phyloP scores from a whole-genome alignment of 1,139 yeast genomes.

The Nakaseomyces bracarensis region DNA sequence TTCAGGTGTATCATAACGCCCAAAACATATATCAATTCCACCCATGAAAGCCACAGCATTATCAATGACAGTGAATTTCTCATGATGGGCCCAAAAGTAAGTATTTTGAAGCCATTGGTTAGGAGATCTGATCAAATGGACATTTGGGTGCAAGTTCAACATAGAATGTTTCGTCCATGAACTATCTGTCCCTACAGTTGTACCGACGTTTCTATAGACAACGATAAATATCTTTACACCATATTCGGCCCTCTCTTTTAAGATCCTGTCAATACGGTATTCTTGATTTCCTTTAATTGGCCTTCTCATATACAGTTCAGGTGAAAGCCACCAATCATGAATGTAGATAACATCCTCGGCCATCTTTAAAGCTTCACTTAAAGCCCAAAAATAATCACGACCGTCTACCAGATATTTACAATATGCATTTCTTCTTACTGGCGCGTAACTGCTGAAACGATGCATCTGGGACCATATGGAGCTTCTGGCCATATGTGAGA shows the following conservation, averaged over 20 bases:
- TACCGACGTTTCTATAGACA: conserved; percentile 90
- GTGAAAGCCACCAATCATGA: conserved; percentile 98
- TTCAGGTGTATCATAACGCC: conserved; percentile 94
- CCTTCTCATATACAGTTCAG: conserved; percentile 83
- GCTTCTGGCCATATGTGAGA: conserved; percentile 57
- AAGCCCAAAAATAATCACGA: conserved; percentile 94
- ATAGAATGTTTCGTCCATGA: conserved; percentile 89
- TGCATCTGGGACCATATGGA: conserved; percentile 67
- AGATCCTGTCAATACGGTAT: conserved; percentile 81
- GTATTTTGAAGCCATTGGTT: conserved; percentile 90
- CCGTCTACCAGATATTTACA: conserved; percentile 98
- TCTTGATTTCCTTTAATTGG: conserved; percentile 95
- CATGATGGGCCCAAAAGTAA: conserved; percentile 99
- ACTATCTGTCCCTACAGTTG: conserved; percentile 90
- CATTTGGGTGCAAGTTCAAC: conserved; percentile 74
- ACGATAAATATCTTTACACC: conserved; percentile 92
- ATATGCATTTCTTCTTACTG: conserved; percentile 71
- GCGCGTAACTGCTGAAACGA: conserved; percentile 88
- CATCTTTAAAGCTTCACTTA: conserved; percentile 83
- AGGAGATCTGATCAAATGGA: conserved; percentile 89
- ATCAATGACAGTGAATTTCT: conserved; percentile 80
- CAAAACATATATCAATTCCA: conserved; percentile 92
- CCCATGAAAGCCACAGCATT: conserved; percentile 87
- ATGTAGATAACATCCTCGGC: conserved; percentile 91
- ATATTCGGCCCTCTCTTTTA: conserved; percentile 84